Evolutionary conservation across 192 early-diverging fungal species (phyloP).

Genomic region (Cladochytrium replicatum): DNA sequence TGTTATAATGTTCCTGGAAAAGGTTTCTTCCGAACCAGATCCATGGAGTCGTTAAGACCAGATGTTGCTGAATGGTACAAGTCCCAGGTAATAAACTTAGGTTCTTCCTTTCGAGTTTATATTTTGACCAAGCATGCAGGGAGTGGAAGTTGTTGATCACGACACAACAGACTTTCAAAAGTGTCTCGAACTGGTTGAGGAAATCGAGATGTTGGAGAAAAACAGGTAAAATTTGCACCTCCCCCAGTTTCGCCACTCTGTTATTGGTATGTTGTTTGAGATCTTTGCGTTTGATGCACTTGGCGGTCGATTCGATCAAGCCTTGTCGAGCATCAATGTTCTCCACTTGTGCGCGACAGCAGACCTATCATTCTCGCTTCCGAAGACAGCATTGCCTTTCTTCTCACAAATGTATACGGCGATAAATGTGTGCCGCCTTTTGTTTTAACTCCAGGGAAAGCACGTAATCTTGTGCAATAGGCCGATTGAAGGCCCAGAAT

Average conservation of each 20-base stretch:
- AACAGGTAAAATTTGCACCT: neutral
- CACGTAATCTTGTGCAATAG: conserved; percentile 54
- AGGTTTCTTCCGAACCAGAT: conserved; percentile 72
- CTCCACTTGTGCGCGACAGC: conserved; percentile 46
- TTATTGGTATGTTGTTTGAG: conserved; percentile 36
- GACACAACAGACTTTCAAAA: conserved; percentile 86
- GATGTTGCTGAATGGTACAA: conserved; percentile 56
- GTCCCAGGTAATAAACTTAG: conserved; percentile 27
- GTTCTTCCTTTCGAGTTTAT: neutral
- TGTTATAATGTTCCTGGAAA: neutral
- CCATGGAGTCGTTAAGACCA: conserved; percentile 63
- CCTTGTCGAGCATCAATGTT: conserved; percentile 66
- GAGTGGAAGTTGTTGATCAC: conserved; percentile 47
- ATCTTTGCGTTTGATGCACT: conserved; percentile 74
- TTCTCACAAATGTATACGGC: too few relatives aligned
- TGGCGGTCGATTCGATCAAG: conserved; percentile 84
- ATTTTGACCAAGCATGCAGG: conserved; percentile 21
- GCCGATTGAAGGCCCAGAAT: conserved; percentile 69
- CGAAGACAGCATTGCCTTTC: conserved; percentile 62
- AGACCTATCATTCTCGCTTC: conserved; percentile 56
- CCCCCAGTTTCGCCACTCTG: too few relatives aligned
- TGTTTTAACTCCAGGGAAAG: conserved; percentile 39
- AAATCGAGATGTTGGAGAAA: neutral
- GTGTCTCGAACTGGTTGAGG: conserved; percentile 46
- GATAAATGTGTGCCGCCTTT: too few relatives aligned